These are phyloP conservation scores for Globomyces sp. DNA, from an alignment of 371 early-diverging fungal species.

Conservation along the genomic window DNA sequence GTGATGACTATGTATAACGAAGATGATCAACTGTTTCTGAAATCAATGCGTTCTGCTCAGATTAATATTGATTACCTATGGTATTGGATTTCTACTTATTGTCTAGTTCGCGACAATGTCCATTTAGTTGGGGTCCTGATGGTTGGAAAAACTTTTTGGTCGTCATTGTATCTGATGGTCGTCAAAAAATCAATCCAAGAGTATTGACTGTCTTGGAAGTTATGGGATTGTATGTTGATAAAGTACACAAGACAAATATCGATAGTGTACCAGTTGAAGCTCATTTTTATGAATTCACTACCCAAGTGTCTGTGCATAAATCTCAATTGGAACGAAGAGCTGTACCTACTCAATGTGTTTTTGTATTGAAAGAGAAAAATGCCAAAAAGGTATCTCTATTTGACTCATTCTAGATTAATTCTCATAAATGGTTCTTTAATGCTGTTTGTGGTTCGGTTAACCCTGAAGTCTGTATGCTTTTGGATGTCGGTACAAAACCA, in stretches of 20 bases:
- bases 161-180: constrained; percentile 63
- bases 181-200: constrained; percentile 61
- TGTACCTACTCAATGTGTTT: constrained; percentile 81
- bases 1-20: constrained; percentile 76
- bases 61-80: constrained; percentile 80
- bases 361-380: constrained; percentile 73
- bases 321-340: constrained; percentile 28
- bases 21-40: constrained; percentile 77
- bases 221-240: constrained; percentile 56
- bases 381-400: constrained; percentile 28
- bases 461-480: constrained; percentile 55
- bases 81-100: not conserved
- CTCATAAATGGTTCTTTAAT: constrained; percentile 46
- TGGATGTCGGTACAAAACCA: constrained; percentile 94
- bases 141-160: constrained; percentile 88
- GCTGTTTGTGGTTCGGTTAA: constrained; percentile 36
- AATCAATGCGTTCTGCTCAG: constrained; percentile 73
- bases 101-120: constrained; percentile 61
- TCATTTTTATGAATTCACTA: constrained; percentile 89
- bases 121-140: constrained; percentile 74
- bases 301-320: constrained; percentile 71
- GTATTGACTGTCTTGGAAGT: constrained; percentile 45
- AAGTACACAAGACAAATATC: constrained; percentile 51
- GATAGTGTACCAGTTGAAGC: constrained; percentile 50
- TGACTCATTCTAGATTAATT: constrained; percentile 50